These are phyloP conservation scores for Mortierella sp. DNA, from an alignment of 371 early-diverging fungal species.

Conservation along the genomic window DNA sequence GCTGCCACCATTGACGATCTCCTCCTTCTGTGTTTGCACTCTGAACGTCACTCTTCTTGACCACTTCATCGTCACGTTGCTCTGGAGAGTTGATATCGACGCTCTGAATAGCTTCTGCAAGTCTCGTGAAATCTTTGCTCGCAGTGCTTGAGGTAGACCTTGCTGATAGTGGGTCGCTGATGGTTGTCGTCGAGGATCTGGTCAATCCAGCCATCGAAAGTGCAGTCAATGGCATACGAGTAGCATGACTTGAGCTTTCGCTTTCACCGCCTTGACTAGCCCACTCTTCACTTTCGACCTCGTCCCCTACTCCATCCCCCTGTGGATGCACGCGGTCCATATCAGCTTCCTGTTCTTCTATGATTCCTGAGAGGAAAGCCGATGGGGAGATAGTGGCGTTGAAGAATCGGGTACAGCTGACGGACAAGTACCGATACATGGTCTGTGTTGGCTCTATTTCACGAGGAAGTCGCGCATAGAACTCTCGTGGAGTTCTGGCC, in stretches of 20 bases:
- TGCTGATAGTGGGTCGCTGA: slow-evolving; percentile 13
- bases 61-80: too few species aligned
- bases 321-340: slow-evolving; percentile 19
- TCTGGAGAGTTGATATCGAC: slow-evolving; percentile 22
- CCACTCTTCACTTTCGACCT: slow-evolving; percentile 5
- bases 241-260: neutral
- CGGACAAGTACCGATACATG: slow-evolving; percentile 17
- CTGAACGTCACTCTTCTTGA: slow-evolving; percentile 29
- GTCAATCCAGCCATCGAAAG: slow-evolving; percentile 8
- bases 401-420: slow-evolving; percentile 28
- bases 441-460: slow-evolving; percentile 20
- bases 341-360: neutral
- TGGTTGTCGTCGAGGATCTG: slow-evolving; percentile 9
- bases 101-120: slow-evolving; percentile 12
- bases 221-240: neutral
- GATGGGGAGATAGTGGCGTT: neutral
- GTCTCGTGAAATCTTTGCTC: slow-evolving; percentile 21
- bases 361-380: too few species aligned
- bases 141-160: slow-evolving; percentile 32
- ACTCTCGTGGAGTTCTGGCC: slow-evolving; percentile 28
- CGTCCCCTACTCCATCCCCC: too few species aligned
- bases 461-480: slow-evolving; percentile 27
- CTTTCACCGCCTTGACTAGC: neutral
- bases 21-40: neutral
- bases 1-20: too few species aligned